These are phyloP conservation scores for Lanzia echinophila DNA, from an alignment of 2,329 filamentous ascomycete genomes.

Conservation along the genomic window DNA sequence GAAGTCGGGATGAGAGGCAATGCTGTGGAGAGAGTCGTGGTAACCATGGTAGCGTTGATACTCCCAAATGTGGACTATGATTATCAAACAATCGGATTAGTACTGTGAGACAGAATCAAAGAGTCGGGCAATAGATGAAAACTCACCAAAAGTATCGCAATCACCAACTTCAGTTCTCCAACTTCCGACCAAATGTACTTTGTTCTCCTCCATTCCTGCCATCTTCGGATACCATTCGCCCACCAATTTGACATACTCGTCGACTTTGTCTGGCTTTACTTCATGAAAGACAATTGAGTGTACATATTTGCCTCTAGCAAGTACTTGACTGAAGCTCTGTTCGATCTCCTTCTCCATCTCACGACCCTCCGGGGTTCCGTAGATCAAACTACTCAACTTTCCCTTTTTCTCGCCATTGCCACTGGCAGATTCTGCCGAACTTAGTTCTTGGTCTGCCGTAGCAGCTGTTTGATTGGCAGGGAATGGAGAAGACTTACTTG, in stretches of 20 bases:
- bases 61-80: conserved; percentile 97
- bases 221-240: conserved; percentile 89
- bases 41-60: conserved; percentile 97
- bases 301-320: conserved; percentile 95
- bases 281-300: conserved; percentile 96
- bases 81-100: conserved; percentile 7
- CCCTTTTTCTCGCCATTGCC: conserved; percentile 61
- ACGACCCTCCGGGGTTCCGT: conserved; percentile 91
- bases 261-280: conserved; percentile 90
- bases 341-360: conserved; percentile 95
- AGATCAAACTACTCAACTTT: conserved; percentile 80
- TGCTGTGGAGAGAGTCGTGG: conserved; percentile 82
- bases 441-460: conserved; percentile 49
- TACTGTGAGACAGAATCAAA: background rate
- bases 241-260: conserved; percentile 87
- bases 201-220: conserved; percentile 78
- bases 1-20: conserved; percentile 77
- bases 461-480: conserved; percentile 28
- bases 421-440: conserved; percentile 50
- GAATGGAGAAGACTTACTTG: conserved; percentile 58
- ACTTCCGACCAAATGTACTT: conserved; percentile 92
- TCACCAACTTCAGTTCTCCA: conserved; percentile 98
- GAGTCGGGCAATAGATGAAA: background rate
- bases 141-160: conserved; percentile 90
- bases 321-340: conserved; percentile 88